A percentile compares a stretch with the other conserved stretches of the same genome.
phyloP scores from a whole-genome alignment of 306 rosid species.

The Malus sylvestris region DNA sequence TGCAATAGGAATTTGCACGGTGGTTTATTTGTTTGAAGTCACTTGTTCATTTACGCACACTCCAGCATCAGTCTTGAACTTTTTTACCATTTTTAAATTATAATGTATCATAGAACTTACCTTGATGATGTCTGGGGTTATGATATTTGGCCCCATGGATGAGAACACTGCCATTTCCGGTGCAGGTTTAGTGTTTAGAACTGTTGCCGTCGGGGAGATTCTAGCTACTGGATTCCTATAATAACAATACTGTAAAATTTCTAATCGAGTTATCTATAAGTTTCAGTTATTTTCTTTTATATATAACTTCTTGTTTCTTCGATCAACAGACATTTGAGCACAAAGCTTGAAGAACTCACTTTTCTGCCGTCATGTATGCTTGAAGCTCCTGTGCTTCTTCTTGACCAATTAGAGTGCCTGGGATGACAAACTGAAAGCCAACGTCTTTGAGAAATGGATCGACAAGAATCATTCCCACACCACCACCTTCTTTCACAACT shows the following conservation, averaged over 20 bases:
- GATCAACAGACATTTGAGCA: background rate
- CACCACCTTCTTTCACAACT: constrained; percentile 45
- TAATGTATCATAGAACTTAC: constrained; percentile 19
- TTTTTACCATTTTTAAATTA: background rate
- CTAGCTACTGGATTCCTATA: constrained; percentile 51
- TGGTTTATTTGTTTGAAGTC: background rate
- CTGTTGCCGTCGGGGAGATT: constrained; percentile 38
- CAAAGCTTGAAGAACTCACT: constrained; percentile 37
- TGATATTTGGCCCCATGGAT: constrained; percentile 57
- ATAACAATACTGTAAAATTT: constrained; percentile 14
- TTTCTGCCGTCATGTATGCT: constrained; percentile 40
- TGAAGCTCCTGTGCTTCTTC: constrained; percentile 51
- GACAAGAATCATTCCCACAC: constrained; percentile 63
- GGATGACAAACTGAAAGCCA: constrained; percentile 56
- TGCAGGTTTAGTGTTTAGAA: constrained; percentile 45
- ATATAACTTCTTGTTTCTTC: background rate
- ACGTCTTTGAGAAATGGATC: constrained; percentile 50
- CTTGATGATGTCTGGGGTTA: constrained; percentile 60
- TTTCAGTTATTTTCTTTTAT: background rate
- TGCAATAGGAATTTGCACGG: constrained; percentile 23
- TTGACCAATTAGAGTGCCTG: constrained; percentile 54
- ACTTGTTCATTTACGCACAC: background rate
- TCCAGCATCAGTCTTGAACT: background rate
- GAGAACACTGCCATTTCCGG: constrained; percentile 64
- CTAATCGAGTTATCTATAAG: background rate